Percentiles rank a stretch among this genome's conserved stretches.
These are phyloP conservation scores for Malus hybrid DNA, from an alignment of 331 rosid genomes.

Conservation along the genomic window DNA sequence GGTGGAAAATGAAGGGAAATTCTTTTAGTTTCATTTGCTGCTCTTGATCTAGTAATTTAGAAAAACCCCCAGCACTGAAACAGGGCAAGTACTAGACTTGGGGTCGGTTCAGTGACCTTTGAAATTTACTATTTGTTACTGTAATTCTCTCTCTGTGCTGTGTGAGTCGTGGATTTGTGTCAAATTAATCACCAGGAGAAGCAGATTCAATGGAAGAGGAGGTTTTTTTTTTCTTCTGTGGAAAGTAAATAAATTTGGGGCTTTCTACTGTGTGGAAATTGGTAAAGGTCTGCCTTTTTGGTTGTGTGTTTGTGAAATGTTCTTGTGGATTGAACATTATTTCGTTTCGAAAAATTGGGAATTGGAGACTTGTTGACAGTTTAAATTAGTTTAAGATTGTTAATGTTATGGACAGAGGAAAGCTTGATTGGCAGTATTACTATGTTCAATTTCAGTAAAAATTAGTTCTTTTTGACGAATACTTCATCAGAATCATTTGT, in stretches of 20 bases:
- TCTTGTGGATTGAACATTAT: not conserved
- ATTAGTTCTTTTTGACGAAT: not conserved
- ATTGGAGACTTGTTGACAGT: not conserved
- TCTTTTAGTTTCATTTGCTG: not conserved
- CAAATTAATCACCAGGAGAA: not conserved
- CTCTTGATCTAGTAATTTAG: not conserved
- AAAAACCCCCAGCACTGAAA: not conserved
- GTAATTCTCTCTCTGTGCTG: not conserved
- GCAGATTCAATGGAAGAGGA: not conserved
- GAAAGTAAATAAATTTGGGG: not conserved
- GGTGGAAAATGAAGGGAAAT: not conserved
- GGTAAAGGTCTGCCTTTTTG: not conserved
- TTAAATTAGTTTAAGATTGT: not conserved
- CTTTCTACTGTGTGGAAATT: not conserved
- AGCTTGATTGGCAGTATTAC: not conserved
- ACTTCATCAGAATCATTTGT: not conserved
- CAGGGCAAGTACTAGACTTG: not conserved
- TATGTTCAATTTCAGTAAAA: not conserved
- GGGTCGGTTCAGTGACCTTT: not conserved
- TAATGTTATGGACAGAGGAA: not conserved
- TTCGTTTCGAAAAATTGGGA: not conserved
- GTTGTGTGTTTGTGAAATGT: not conserved
- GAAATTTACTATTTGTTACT: not conserved
- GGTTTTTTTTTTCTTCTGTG: no score
- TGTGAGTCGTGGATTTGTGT: not conserved